Conservation (phyloP, 176 grass and related monocot species). For the Oryza glumipatula region DNA sequence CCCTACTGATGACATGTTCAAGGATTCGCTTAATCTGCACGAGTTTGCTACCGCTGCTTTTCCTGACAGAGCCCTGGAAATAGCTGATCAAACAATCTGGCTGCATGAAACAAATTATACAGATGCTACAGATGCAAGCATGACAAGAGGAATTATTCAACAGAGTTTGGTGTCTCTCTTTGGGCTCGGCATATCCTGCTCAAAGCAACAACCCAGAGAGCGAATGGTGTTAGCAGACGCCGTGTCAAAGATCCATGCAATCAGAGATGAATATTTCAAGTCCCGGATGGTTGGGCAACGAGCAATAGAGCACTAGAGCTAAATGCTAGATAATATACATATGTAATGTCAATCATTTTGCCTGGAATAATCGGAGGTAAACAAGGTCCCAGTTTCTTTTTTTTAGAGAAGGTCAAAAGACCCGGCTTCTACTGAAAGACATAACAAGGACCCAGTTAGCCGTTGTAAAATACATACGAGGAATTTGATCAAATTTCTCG, state of each 20-base stretch:
- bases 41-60: not conserved
- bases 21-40: conserved; percentile 15
- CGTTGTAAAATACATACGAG: too few species aligned
- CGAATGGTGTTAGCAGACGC: not conserved
- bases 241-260: conserved; percentile 2
- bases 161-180: conserved; percentile 16
- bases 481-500: too few species aligned
- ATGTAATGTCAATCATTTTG: too few species aligned
- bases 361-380: too few species aligned
- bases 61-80: not conserved
- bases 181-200: conserved; percentile 35
- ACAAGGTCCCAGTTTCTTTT: too few species aligned
- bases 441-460: too few species aligned
- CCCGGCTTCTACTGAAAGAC: too few species aligned
- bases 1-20: conserved; percentile 22
- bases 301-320: too few species aligned
- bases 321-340: too few species aligned
- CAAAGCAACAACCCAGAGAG: not conserved
- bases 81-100: conserved; percentile 16
- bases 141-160: not conserved
- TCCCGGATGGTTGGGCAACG: too few species aligned
- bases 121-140: not conserved
- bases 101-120: not conserved
- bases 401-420: too few species aligned
- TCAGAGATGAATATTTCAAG: conserved; percentile 12